Evolutionary conservation across 2,329 filamentous ascomycete species (phyloP).

Genomic region (Ophiostoma himal-ulmi): DNA sequence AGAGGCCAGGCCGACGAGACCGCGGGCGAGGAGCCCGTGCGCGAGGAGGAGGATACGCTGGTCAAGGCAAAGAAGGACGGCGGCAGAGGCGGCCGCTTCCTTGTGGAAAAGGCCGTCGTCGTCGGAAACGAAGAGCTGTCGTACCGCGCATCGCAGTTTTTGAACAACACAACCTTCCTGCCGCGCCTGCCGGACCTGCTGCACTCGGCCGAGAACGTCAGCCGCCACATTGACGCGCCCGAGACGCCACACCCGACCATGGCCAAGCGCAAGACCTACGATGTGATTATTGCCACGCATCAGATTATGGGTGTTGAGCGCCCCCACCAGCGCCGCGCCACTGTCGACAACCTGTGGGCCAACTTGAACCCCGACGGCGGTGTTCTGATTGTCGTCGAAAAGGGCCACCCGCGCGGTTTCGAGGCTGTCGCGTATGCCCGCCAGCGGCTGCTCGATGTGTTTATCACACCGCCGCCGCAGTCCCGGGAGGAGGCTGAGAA

Average conservation of each 20-base stretch:
- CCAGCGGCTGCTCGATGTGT: constrained; percentile 67
- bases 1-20: constrained; percentile 35
- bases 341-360: constrained; percentile 85
- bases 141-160: constrained; percentile 65
- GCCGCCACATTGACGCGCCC: constrained; percentile 54
- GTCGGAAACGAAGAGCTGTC: constrained; percentile 70
- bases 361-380: constrained; percentile 79
- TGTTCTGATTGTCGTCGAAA: constrained; percentile 81
- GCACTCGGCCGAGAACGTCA: constrained; percentile 55
- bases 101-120: constrained; percentile 73
- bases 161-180: constrained; percentile 87
- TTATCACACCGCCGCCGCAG: constrained; percentile 58
- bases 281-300: constrained; percentile 86
- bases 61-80: not conserved
- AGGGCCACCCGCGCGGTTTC: constrained; percentile 85
- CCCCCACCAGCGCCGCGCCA: constrained; percentile 67
- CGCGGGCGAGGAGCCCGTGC: not conserved
- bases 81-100: not conserved
- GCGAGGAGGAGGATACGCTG: not conserved
- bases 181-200: constrained; percentile 85
- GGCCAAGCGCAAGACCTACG: constrained; percentile 66
- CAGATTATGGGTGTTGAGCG: constrained; percentile 70
- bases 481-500: not conserved
- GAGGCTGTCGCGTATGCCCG: constrained; percentile 84
- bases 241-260: constrained; percentile 38